Evolutionary conservation across 2,329 filamentous ascomycete genomes (phyloP).

Genomic region (Penicillium sp.): DNA sequence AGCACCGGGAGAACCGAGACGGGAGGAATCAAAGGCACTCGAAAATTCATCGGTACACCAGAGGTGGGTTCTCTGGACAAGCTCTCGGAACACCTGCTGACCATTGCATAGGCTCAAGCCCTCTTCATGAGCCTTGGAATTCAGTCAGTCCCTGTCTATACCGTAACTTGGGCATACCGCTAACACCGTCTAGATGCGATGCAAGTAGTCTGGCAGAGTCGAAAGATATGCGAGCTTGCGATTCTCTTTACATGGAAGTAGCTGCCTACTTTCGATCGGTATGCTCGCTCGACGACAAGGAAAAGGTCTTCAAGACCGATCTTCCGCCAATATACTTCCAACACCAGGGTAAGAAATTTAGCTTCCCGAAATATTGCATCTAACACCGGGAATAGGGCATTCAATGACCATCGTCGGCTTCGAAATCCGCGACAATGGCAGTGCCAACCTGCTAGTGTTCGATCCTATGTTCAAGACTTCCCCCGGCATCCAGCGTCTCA

Average conservation of each 20-base stretch:
- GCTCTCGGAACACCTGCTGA: conserved; percentile 6
- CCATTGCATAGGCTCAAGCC: conserved; percentile 64
- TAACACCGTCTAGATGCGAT: conserved; percentile 48
- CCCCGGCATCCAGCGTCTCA: conserved; percentile 59
- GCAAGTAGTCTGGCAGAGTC: conserved; percentile 58
- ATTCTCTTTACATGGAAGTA: conserved; percentile 64
- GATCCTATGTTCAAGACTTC: conserved; percentile 80
- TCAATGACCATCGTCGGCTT: conserved; percentile 88
- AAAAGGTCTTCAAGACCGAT: conserved; percentile 65
- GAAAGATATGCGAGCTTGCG: conserved; percentile 47
- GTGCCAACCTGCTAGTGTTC: conserved; percentile 74
- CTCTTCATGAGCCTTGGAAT: conserved; percentile 70
- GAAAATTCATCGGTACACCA: conserved; percentile 93
- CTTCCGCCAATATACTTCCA: conserved; percentile 89
- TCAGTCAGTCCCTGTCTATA: conserved; percentile 46
- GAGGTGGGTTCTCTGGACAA: conserved; percentile 58
- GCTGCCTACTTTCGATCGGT: conserved; percentile 70
- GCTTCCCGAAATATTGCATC: not conserved
- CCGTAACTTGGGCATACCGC: not conserved
- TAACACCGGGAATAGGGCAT: conserved; percentile 59
- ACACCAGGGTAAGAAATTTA: conserved; percentile 59
- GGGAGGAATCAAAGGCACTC: conserved; percentile 79
- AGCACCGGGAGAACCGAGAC: conserved; percentile 72
- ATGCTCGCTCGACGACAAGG: conserved; percentile 48
- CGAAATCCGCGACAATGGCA: conserved; percentile 65